Percentiles rank a stretch among this genome's conserved stretches.
phyloP scores from a whole-genome alignment of 768 basidiomycete genomes.

The Chalciporus sphaerocephalus region DNA sequence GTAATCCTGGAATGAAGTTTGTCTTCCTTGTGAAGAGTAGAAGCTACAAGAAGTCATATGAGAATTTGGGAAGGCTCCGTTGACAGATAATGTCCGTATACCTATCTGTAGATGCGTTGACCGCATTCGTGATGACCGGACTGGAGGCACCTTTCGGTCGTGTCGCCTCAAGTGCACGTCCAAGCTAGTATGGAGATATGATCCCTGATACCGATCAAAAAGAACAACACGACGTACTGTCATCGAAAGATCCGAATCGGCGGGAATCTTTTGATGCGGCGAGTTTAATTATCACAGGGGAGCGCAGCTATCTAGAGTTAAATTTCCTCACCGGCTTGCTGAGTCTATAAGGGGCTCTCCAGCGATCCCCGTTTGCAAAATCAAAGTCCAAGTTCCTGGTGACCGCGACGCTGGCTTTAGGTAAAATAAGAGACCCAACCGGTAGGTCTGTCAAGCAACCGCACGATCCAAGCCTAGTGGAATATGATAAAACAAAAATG shows the following conservation, averaged over 20 bases:
- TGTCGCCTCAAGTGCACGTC: constrained; percentile 39
- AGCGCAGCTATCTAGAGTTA: background rate
- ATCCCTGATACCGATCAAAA: background rate
- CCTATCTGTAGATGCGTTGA: constrained; percentile 86
- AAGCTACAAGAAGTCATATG: constrained; percentile 44
- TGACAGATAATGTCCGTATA: constrained; percentile 22
- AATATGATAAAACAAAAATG: constrained; percentile 1
- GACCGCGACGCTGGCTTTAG: constrained; percentile 62
- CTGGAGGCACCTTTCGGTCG: constrained; percentile 38
- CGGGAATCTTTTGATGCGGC: constrained; percentile 44
- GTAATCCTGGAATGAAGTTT: constrained; percentile 74
- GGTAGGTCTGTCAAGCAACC: constrained; percentile 64
- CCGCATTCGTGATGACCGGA: constrained; percentile 38
- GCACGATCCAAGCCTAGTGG: constrained; percentile 71
- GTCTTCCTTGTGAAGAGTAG: constrained; percentile 82
- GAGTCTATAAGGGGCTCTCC: constrained; percentile 53
- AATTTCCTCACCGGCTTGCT: constrained; percentile 53
- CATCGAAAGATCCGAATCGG: constrained; percentile 51
- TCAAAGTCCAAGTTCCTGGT: constrained; percentile 75
- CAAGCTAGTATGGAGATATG: constrained; percentile 37
- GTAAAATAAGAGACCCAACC: constrained; percentile 74
- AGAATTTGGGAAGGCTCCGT: constrained; percentile 4
- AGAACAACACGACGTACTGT: constrained; percentile 40
- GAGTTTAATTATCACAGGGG: constrained; percentile 2
- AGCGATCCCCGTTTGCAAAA: constrained; percentile 45